Base-by-base conservation (phyloP, 1,284 basidiomycete species). In the Apiotrichum gamsii region DNA sequence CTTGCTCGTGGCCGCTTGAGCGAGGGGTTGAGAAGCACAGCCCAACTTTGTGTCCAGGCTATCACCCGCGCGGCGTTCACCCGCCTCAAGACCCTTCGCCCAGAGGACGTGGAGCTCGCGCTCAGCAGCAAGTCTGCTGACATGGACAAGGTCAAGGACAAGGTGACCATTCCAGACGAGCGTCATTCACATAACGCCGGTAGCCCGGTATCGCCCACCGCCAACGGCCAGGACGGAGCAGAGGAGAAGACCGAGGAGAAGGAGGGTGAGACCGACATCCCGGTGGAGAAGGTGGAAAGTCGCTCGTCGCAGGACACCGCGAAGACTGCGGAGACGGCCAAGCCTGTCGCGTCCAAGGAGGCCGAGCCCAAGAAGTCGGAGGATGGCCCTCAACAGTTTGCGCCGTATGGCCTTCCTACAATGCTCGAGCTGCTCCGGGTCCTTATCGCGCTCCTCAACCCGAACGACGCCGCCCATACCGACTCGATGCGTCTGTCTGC, bases 1-100 rank as follows among this genome's bases (percentile, higher is more conserved):
- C 91, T 91, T 58, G 97, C 94, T 70, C 90, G 97, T 67, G 95
- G 94, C 78, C 79, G 95, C 34, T 77, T 97, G 5, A 90, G 88
- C 61, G 93, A 70, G 35, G 61, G 68, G 1, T 46, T 72, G 16
- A 82, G 95, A 38, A 82, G 86, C 31, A 89, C 88, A n/a, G 93
- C 95, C 1, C 93, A 97, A 69, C 81, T 82, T n/a, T 88, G 85
- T 0, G 94, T 98, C 81, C 86, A 94, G 59, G 76, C 81, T 1
- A 81, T 98, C 57, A 86, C 93, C 29, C 80, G 87, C 57, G 81
- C 79, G 2, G 83, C 88, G 25, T 97, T 96, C 65, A 75, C 78
- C 0, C 81, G 86, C 29, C 77, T 98, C 15, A 78, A 83, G 54
- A 60, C 66, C 3, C 72, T 94, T 33, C 81, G 47, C 19, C 49